Evolutionary conservation across 2,329 filamentous ascomycete genomes (phyloP).

Genomic region (Pyricularia sp.): DNA sequence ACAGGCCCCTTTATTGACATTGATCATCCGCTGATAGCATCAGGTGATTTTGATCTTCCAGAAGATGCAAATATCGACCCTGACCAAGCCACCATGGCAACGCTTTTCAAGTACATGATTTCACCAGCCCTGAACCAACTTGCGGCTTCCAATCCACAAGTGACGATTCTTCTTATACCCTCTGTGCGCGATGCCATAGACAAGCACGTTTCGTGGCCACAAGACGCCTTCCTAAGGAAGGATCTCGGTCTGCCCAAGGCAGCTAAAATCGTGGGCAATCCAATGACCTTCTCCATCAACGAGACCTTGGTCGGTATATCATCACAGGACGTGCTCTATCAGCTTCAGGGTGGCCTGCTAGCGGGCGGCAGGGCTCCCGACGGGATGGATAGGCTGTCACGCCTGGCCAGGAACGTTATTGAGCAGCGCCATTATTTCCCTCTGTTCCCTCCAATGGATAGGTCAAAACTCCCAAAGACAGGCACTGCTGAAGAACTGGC

Average conservation of each 20-base stretch:
- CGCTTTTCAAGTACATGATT: slow-evolving; percentile 76
- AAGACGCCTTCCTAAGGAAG: slow-evolving; percentile 51
- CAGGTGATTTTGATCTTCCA: slow-evolving; percentile 69
- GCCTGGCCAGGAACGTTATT: slow-evolving; percentile 69
- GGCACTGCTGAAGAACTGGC: slow-evolving; percentile 49
- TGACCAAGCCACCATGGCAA: slow-evolving; percentile 70
- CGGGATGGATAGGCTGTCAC: slow-evolving; percentile 50
- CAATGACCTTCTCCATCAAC: slow-evolving; percentile 82
- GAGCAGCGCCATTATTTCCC: slow-evolving; percentile 90
- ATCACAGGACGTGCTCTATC: slow-evolving; percentile 74
- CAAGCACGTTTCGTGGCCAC: slow-evolving; percentile 80
- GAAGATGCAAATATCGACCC: slow-evolving; percentile 58
- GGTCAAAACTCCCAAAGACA: slow-evolving; percentile 56
- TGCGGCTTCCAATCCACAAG: slow-evolving; percentile 57
- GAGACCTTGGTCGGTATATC: slow-evolving; percentile 76
- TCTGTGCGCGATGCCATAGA: slow-evolving; percentile 74
- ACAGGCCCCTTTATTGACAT: slow-evolving; percentile 83
- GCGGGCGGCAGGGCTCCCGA: slow-evolving; percentile 40
- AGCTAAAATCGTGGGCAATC: slow-evolving; percentile 74
- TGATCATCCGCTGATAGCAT: slow-evolving; percentile 80
- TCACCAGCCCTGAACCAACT: slow-evolving; percentile 65
- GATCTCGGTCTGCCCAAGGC: slow-evolving; percentile 73
- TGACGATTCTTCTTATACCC: slow-evolving; percentile 75
- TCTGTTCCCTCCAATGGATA: slow-evolving; percentile 70
- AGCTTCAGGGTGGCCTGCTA: slow-evolving; percentile 67